Evolutionary conservation across 495 filamentous ascomycete species (phyloP), one percentile per base, ranked within the genome.

Genomic region (Xylaria nigripes): DNA sequence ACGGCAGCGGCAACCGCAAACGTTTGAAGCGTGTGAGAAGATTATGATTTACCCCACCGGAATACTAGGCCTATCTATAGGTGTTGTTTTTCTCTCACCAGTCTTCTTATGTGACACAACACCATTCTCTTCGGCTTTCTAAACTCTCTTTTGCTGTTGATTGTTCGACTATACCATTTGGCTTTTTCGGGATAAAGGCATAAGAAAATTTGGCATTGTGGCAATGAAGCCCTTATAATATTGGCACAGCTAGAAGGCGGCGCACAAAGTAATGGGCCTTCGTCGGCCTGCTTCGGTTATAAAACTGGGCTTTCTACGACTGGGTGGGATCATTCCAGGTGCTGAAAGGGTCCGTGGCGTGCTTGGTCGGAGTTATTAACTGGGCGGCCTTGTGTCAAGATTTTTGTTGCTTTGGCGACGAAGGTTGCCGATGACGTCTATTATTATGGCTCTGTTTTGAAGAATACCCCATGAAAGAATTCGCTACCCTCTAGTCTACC

Each of bases 1-100:
- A 54, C 2, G 56, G 55, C 8, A 50, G 54, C 29, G 27, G 54
- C n/a, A 30, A 45, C n/a, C 54, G 45, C 9, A 57, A 52, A 46
- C 63, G 58, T 12, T 38, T 30, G 18, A 66, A 66, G 23, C 63
- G 63, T 34, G 47, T 51, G 24, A 61, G 58, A 29, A 63, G 58
- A 45, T 54, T 58, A 13, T 64, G 43, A 61, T 18, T 29, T 48
- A 51, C 45, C 15, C 25, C 32, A 32, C 19, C 21, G 2, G 6
- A 2, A 36, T 21, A 4, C 18, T 24, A n/a, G n/a, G 3, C 29
- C 23, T 25, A 19, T n/a, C 21, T 40, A 5, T 12, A 12, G 10
- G 36, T 29, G 7, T 24, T 23, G 6, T 38, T 6, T n/a, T 15
- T 2, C 15, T 36, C n/a, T 46, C n/a, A 38, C 23, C 25, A 15